A percentile compares a stretch with the other conserved stretches of the same genome.
phyloP scores from a whole-genome alignment of 2,329 filamentous ascomycete species.

The Penicillium rolfsii region DNA sequence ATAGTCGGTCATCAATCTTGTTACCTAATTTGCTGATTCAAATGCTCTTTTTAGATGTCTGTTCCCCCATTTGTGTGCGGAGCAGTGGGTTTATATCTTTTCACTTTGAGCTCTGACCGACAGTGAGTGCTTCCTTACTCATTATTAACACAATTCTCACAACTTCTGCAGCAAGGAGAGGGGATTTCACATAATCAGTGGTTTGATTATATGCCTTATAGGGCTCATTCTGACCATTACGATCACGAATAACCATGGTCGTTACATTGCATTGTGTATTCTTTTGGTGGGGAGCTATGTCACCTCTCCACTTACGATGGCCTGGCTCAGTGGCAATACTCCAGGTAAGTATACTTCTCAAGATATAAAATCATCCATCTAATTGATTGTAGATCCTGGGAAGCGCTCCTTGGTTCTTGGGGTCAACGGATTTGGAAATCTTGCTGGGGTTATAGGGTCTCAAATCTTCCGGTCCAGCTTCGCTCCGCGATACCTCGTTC shows the following conservation, averaged over 20 bases:
- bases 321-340: not conserved
- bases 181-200: not conserved
- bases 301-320: not conserved
- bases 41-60: not conserved
- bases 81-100: not conserved
- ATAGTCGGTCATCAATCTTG: no score
- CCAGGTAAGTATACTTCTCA: not conserved
- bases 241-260: not conserved
- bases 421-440: no score
- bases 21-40: not conserved
- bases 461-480: no score
- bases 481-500: no score
- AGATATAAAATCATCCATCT: no score
- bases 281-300: not conserved
- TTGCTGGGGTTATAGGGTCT: no score
- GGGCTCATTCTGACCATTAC: not conserved
- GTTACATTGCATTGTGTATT: not conserved
- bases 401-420: no score
- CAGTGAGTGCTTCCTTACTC: not conserved
- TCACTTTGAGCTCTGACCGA: not conserved
- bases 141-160: not conserved
- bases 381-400: no score
- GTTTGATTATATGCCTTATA: not conserved
- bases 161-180: not conserved
- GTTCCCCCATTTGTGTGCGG: conserved; percentile 2